These are phyloP conservation scores for Huntiella moniliformis DNA, from an alignment of 2,329 filamentous ascomycete genomes.

Conservation along the genomic window DNA sequence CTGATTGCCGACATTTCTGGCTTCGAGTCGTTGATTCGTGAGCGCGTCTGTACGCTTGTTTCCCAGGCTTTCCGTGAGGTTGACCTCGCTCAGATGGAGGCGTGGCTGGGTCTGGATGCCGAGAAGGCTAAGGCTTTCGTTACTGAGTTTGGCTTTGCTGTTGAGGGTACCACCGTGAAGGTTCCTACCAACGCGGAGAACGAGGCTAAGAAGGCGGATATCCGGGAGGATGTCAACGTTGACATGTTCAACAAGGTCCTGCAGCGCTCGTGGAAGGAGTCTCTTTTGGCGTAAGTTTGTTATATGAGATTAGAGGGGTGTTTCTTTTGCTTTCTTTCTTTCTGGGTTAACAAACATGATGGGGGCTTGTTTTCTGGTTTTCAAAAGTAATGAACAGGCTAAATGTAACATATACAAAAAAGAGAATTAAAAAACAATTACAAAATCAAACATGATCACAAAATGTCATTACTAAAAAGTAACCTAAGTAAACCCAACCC, in stretches of 20 bases:
- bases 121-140: conserved; percentile 60
- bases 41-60: conserved; percentile 75
- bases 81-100: conserved; percentile 46
- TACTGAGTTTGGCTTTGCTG: conserved; percentile 66
- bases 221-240: conserved; percentile 85
- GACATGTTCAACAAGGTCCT: conserved; percentile 70
- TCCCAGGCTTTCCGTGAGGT: conserved; percentile 64
- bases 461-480: not conserved
- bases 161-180: conserved; percentile 49
- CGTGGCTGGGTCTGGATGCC: conserved; percentile 55
- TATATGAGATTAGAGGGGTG: not conserved
- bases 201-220: conserved; percentile 88
- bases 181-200: conserved; percentile 92
- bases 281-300: conserved; percentile 8
- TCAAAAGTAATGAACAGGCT: conserved; percentile 10
- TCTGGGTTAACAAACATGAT: conserved; percentile 3
- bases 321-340: conserved; percentile 8
- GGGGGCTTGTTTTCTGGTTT: conserved; percentile 1
- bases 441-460: not conserved
- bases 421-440: conserved; percentile 6
- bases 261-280: conserved; percentile 67
- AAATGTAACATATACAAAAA: conserved; percentile 6
- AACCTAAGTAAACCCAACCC: not conserved
- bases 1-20: conserved; percentile 83
- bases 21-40: conserved; percentile 85